Evolutionary conservation across 2,329 filamentous ascomycete genomes (phyloP).

Genomic region (Alternaria brassicicola): DNA sequence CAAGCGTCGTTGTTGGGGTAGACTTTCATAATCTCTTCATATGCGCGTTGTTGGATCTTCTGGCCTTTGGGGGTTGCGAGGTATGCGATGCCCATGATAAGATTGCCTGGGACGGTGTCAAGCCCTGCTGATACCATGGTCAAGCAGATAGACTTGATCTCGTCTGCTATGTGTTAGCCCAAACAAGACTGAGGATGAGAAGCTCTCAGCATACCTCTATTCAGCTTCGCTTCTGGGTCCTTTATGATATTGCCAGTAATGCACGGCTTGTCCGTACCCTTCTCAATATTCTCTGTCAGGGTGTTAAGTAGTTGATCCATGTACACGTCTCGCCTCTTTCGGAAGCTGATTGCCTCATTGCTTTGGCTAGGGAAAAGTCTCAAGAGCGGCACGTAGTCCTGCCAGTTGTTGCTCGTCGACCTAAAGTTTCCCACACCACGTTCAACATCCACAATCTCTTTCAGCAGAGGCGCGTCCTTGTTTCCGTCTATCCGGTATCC

Average conservation of each 20-base stretch:
- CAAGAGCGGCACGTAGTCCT: conserved; percentile 80
- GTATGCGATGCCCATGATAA: conserved; percentile 80
- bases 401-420: conserved; percentile 82
- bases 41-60: conserved; percentile 71
- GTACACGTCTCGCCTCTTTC: conserved; percentile 71
- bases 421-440: conserved; percentile 76
- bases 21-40: conserved; percentile 71
- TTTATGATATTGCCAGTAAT: conserved; percentile 75
- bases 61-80: conserved; percentile 72
- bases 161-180: conserved; percentile 57
- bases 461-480: conserved; percentile 69
- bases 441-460: conserved; percentile 78
- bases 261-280: conserved; percentile 70
- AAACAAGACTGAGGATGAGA: background rate
- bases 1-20: conserved; percentile 80
- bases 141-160: conserved; percentile 79
- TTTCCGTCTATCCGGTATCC: conserved; percentile 76
- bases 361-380: conserved; percentile 68
- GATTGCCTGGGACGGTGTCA: conserved; percentile 79
- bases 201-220: conserved; percentile 58
- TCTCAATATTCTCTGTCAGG: conserved; percentile 65
- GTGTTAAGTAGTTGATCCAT: conserved; percentile 64
- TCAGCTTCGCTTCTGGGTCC: conserved; percentile 71
- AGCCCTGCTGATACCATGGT: conserved; percentile 83
- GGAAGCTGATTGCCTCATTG: conserved; percentile 67